Percentiles rank a stretch among this genome's conserved stretches.
Evolutionary conservation across 2,329 filamentous ascomycete species (phyloP).

Genomic region (Pseudogymnoascus sp.): DNA sequence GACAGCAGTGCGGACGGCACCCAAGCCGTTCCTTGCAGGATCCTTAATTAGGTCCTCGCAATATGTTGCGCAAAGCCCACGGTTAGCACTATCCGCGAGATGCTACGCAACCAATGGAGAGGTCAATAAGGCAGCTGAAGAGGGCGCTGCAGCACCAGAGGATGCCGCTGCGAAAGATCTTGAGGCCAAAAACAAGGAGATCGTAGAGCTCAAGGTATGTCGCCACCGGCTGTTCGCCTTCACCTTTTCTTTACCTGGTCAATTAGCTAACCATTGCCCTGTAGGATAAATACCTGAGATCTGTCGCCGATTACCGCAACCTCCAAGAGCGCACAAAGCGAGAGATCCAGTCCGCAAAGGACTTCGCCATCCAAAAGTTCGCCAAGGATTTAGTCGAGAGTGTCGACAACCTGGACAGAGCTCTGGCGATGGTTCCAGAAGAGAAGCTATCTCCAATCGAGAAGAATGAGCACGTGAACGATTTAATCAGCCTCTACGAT

Average conservation of each 20-base stretch:
- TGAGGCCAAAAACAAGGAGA: slow-evolving; percentile 63
- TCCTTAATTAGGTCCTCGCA: slow-evolving; percentile 33
- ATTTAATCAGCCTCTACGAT: slow-evolving; percentile 72
- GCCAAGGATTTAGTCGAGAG: slow-evolving; percentile 90
- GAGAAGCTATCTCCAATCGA: slow-evolving; percentile 55
- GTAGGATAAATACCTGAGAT: slow-evolving; percentile 90
- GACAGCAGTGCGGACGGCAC: slow-evolving; percentile 23
- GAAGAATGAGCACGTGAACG: slow-evolving; percentile 49
- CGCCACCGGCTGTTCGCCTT: neutral
- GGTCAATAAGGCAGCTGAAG: slow-evolving; percentile 33
- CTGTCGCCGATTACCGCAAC: slow-evolving; percentile 94
- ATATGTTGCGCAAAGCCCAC: slow-evolving; percentile 19
- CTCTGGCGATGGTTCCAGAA: slow-evolving; percentile 66
- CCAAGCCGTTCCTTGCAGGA: slow-evolving; percentile 20
- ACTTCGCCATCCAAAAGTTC: slow-evolving; percentile 92
- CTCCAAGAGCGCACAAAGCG: slow-evolving; percentile 90
- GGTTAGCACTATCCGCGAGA: slow-evolving; percentile 19
- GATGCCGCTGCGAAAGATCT: slow-evolving; percentile 54
- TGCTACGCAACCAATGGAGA: slow-evolving; percentile 35
- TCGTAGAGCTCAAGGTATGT: slow-evolving; percentile 75
- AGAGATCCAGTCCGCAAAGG: slow-evolving; percentile 76
- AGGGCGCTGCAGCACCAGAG: slow-evolving; percentile 32
- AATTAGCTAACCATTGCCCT: neutral
- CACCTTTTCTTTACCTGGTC: neutral
- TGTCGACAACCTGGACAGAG: slow-evolving; percentile 95